These are phyloP conservation scores for Colletotrichum lupini DNA, from an alignment of 2,329 filamentous ascomycete species.

Conservation along the genomic window DNA sequence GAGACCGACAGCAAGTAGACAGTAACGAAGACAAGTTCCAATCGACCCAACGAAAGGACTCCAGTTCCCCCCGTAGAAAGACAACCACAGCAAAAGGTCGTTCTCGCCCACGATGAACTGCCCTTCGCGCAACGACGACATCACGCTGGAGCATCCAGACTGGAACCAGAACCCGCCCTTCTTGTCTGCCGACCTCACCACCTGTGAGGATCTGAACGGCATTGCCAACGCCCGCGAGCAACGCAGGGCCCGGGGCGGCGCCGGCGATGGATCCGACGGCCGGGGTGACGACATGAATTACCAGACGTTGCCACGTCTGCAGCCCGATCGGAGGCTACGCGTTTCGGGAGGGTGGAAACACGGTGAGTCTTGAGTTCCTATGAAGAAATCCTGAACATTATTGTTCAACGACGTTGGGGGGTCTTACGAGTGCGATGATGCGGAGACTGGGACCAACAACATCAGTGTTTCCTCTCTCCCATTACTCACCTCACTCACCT, in stretches of 20 bases:
- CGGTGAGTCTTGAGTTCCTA: neutral
- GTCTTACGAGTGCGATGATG: neutral
- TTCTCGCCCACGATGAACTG: slow-evolving; percentile 58
- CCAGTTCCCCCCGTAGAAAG: too few relatives aligned
- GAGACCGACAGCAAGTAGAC: too few relatives aligned
- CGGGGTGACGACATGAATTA: slow-evolving; percentile 35
- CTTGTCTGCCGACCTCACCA: slow-evolving; percentile 60
- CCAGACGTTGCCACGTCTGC: slow-evolving; percentile 28
- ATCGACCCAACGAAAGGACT: neutral
- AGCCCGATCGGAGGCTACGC: slow-evolving; percentile 28
- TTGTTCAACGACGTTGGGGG: too few relatives aligned
- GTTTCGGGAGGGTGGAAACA: slow-evolving; percentile 36
- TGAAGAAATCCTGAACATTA: too few relatives aligned
- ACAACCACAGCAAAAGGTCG: neutral
- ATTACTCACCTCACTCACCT: neutral
- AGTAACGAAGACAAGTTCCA: neutral
- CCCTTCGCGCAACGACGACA: slow-evolving; percentile 64
- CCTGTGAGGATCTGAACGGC: slow-evolving; percentile 66
- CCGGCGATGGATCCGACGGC: slow-evolving; percentile 37
- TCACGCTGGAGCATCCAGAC: slow-evolving; percentile 56
- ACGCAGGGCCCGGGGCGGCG: slow-evolving; percentile 49
- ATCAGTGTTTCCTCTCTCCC: neutral
- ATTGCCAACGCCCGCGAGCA: slow-evolving; percentile 62
- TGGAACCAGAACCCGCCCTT: slow-evolving; percentile 66
- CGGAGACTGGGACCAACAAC: neutral